Conservation (phyloP, 257 asterid genomes). For the Ocimum tenuiflorum region DNA sequence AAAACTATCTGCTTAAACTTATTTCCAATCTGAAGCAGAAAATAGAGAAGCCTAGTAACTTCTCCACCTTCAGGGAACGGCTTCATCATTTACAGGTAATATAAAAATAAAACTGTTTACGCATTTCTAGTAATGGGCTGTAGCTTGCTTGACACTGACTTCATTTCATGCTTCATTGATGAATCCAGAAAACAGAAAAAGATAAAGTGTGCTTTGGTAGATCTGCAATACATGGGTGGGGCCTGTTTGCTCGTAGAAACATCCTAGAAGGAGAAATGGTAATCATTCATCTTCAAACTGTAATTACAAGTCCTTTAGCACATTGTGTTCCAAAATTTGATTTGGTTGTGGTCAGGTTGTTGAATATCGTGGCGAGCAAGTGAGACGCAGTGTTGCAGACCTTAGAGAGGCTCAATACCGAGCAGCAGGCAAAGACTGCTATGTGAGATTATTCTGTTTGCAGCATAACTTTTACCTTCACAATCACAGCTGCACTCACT, state of each 20-base stretch:
- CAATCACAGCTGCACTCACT: not conserved
- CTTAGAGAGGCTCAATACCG: constrained; percentile 87
- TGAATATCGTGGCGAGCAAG: constrained; percentile 98
- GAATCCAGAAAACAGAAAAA: constrained; percentile 75
- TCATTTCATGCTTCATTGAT: constrained; percentile 19
- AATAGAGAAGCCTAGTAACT: constrained; percentile 57
- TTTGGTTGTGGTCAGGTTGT: constrained; percentile 56
- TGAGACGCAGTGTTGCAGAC: constrained; percentile 91
- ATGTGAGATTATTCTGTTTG: constrained; percentile 40
- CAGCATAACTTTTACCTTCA: not conserved
- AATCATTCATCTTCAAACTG: no score
- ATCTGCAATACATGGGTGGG: constrained; percentile 98
- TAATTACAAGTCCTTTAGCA: no score
- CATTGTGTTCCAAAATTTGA: no score
- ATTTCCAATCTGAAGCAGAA: constrained; percentile 43
- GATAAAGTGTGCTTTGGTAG: constrained; percentile 94
- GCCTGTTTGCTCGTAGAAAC: constrained; percentile 83
- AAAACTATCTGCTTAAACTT: constrained; percentile 7
- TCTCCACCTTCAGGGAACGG: constrained; percentile 79
- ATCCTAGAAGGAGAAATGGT: constrained; percentile 98
- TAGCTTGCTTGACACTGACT: constrained; percentile 16
- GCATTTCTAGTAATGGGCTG: constrained; percentile 8
- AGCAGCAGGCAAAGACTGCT: constrained; percentile 85
- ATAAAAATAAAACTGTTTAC: constrained; percentile 7
- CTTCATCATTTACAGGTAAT: constrained; percentile 90